Evolutionary conservation across 2,329 filamentous ascomycete species (phyloP).

Genomic region (Byssochlamys sp.): DNA sequence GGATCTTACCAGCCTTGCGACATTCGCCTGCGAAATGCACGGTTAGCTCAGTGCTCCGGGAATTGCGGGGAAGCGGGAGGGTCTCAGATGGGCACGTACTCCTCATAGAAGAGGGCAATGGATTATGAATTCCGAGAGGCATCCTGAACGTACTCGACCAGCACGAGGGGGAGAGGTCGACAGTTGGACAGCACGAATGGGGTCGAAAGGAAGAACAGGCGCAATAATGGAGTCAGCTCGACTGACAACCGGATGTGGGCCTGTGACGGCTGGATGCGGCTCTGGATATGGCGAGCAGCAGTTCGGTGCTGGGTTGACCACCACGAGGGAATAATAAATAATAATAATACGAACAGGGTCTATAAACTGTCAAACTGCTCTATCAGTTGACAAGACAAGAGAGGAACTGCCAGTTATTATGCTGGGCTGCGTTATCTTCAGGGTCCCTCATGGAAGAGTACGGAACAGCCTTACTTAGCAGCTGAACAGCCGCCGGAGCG

Average conservation of each 20-base stretch:
- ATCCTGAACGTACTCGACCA: conserved; percentile 18
- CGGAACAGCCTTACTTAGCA: neutral
- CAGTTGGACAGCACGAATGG: conserved; percentile 1
- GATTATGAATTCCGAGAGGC: conserved; percentile 39
- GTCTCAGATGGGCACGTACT: conserved; percentile 27
- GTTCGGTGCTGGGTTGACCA: neutral
- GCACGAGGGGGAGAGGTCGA: conserved; percentile 3
- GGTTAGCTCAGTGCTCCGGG: conserved; percentile 21
- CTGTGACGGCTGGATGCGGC: neutral
- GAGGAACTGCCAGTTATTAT: neutral
- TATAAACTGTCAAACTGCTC: neutral
- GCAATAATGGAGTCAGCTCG: neutral
- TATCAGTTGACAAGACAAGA: neutral
- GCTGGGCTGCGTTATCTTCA: neutral
- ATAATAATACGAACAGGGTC: neutral
- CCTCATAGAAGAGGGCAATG: conserved; percentile 39
- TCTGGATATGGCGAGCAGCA: neutral
- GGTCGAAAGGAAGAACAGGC: neutral
- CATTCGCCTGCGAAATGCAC: conserved; percentile 64
- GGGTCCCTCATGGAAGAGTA: neutral
- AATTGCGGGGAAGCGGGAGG: conserved; percentile 24
- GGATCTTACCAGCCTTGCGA: conserved; percentile 91
- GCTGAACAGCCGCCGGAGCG: neutral
- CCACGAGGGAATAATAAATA: neutral
- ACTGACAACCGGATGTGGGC: neutral